Evolutionary conservation across 805 yeast genomes (phyloP).

Genomic region (Cyberlindnera samutprakarnensis): DNA sequence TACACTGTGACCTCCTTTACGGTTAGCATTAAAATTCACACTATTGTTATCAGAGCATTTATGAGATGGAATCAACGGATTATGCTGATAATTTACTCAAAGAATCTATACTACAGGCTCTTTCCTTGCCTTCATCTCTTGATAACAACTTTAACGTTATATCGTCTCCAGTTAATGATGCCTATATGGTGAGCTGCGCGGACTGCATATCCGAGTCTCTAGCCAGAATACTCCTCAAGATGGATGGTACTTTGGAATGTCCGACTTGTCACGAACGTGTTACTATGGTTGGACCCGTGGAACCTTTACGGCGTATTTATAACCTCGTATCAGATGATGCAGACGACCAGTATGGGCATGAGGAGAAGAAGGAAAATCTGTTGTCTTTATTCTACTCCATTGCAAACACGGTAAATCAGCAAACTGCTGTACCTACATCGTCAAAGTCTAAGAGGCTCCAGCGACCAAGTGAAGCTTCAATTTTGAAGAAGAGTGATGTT

Average conservation of each 20-base stretch:
- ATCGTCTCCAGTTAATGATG: slow-evolving; percentile 12
- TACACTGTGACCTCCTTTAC: too few relatives aligned
- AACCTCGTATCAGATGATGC: slow-evolving; percentile 3
- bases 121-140: slow-evolving; percentile 10
- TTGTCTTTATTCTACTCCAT: slow-evolving; percentile 27
- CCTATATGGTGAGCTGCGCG: slow-evolving; percentile 32
- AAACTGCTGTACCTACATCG: background rate
- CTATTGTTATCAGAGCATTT: too few relatives aligned
- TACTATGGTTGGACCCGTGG: slow-evolving; percentile 5
- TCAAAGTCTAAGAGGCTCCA: background rate
- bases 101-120: too few relatives aligned
- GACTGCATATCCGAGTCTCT: slow-evolving; percentile 30
- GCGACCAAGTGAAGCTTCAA: background rate
- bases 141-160: slow-evolving; percentile 5
- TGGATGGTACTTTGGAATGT: slow-evolving; percentile 9
- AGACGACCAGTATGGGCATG: background rate
- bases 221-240: slow-evolving; percentile 15
- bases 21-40: too few relatives aligned
- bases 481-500: too few relatives aligned
- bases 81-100: too few relatives aligned
- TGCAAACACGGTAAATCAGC: slow-evolving; percentile 17
- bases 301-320: slow-evolving; percentile 13
- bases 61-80: too few relatives aligned
- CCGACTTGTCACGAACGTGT: slow-evolving; percentile 15
- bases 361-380: slow-evolving; percentile 19